Percentiles rank a stretch among this genome's conserved stretches.
Evolutionary conservation across 768 basidiomycete species (phyloP).

Genomic region (Tulasnella sp.): DNA sequence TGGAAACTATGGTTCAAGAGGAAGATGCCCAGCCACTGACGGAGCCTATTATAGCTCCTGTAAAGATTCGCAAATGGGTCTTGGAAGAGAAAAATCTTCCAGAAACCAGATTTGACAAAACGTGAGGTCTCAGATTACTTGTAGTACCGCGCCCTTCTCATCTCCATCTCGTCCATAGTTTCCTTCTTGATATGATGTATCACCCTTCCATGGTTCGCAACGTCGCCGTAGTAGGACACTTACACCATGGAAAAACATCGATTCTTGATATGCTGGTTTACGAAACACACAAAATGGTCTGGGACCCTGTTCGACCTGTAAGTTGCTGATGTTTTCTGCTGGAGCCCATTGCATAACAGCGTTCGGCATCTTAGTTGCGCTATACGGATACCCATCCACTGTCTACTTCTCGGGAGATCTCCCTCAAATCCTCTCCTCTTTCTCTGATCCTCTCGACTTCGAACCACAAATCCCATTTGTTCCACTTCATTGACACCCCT

Average conservation of each 20-base stretch:
- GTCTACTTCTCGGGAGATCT: slow-evolving; percentile 78
- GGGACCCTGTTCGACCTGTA: slow-evolving; percentile 86
- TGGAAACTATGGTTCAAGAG: slow-evolving; percentile 95
- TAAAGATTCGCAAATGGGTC: slow-evolving; percentile 89
- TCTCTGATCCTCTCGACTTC: slow-evolving; percentile 78
- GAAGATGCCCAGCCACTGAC: slow-evolving; percentile 93
- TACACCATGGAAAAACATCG: slow-evolving; percentile 97
- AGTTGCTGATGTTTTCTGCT: slow-evolving; percentile 23
- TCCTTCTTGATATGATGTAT: slow-evolving; percentile 77
- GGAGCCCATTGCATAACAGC: not conserved
- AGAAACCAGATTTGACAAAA: slow-evolving; percentile 93
- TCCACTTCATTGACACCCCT: slow-evolving; percentile 93
- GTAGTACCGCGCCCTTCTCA: not conserved
- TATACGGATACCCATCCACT: slow-evolving; percentile 95
- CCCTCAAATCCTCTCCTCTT: slow-evolving; percentile 95
- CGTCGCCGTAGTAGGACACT: slow-evolving; percentile 87
- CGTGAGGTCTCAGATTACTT: slow-evolving; percentile 37
- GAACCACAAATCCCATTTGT: slow-evolving; percentile 78
- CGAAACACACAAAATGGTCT: slow-evolving; percentile 88
- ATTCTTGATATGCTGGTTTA: slow-evolving; percentile 94
- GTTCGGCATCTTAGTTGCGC: slow-evolving; percentile 43
- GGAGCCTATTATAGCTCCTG: slow-evolving; percentile 89
- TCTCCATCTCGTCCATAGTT: slow-evolving; percentile 36
- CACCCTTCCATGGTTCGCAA: slow-evolving; percentile 94
- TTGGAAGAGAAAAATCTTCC: slow-evolving; percentile 94